A percentile compares a stretch with the other conserved stretches of the same genome.
Conservation (phyloP, 305 asterid species). For the Solanum aculeatissimum region DNA sequence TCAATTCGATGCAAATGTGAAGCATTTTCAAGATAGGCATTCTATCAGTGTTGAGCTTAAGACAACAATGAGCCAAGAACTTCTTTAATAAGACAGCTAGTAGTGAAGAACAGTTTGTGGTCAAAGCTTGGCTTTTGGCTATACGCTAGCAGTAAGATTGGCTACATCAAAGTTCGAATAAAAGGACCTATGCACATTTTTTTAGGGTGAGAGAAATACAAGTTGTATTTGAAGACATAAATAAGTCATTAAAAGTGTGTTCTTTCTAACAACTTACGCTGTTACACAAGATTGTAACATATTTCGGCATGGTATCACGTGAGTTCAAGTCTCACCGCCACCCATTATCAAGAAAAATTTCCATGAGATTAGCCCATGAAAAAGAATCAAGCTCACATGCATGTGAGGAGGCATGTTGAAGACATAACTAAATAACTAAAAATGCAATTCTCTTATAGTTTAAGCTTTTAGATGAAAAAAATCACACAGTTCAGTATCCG, state of each 20-base stretch:
- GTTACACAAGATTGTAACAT: not conserved
- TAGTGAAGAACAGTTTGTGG: not conserved
- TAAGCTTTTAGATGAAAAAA: not conserved
- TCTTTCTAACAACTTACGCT: not conserved
- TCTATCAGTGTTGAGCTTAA: not conserved
- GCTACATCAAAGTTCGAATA: not conserved
- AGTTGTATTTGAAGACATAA: not conserved
- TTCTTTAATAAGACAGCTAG: not conserved
- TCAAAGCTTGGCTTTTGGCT: not conserved
- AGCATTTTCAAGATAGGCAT: not conserved
- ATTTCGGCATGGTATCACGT: not conserved
- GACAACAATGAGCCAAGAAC: not conserved
- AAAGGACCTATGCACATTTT: not conserved
- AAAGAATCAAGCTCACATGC: not conserved
- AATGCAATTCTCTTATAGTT: not conserved
- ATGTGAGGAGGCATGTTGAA: not conserved
- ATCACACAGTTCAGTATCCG: not conserved
- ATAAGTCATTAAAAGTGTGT: not conserved
- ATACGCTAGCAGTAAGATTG: not conserved
- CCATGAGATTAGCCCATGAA: not conserved
- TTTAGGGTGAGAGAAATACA: not conserved
- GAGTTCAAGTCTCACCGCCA: not conserved
- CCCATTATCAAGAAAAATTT: not conserved
- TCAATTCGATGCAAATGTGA: not conserved
- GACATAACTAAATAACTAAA: not conserved